Base-by-base conservation (phyloP, 768 basidiomycete species). In the Suillus cothurnatus region DNA sequence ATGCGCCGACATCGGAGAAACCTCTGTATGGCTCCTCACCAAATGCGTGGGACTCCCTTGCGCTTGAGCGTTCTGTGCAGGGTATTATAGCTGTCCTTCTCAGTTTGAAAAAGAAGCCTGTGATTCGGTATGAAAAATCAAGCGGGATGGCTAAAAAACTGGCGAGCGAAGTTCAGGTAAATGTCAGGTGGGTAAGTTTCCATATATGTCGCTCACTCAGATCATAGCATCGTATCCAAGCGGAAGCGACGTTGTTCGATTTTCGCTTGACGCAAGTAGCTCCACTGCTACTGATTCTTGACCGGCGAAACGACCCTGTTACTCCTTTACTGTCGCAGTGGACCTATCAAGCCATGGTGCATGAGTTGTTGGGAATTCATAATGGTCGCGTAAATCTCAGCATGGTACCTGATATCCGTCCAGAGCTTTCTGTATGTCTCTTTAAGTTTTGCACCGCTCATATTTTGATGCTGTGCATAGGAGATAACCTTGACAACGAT, bases 311-410 rank as follows among this genome's bases (percentile, higher is more conserved):
- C 77, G 97, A 99, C 72, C 97, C 97, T 3, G 94, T 99, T 6
- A 99, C 97, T 0, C 97, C 97, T 5, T 79, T 99, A 43, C 83
- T 99, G 36, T 94, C 94, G 3, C 97, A 98, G 77, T 99, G 97
- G 97, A 99, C 97, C 31, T 99, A 99, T 79, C 97, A 99, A 75
- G 97, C 97, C 1, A 98, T 99, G 96, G 97, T 99, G 0, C 97
- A 99, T 72, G 97, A 99, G 74, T 81, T 97, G 17, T 79, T 99
- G 8, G 91, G 93, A 2, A 97, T 99, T 55, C 89, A 92, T 67
- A 99, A 98, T 73, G 97, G 97, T 23, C 85, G 97, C 64, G 95
- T 99, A 4, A 89, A 94, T 72, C 77, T 97, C 53, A 87, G 85
- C 67, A 79, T 86, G 66, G 94, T 96, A 41, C 94, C 94, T 17